A percentile compares a stretch with the other conserved stretches of the same genome.
Evolutionary conservation across 108 stramenopile species (phyloP).

Genomic region (Conticribra guillardii): DNA sequence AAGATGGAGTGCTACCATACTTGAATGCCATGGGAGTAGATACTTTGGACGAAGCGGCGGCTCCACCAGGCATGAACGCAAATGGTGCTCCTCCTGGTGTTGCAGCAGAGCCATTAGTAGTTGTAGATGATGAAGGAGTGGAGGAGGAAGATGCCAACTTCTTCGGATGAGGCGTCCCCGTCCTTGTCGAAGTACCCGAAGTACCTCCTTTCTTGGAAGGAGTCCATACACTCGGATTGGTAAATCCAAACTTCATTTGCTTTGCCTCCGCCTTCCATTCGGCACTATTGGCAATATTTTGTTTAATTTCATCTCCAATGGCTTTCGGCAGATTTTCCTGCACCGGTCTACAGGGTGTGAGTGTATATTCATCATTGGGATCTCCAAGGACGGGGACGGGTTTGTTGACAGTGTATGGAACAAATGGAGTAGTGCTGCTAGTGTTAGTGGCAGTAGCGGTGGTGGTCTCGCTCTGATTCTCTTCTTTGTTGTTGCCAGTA

Average conservation of each 20-base stretch:
- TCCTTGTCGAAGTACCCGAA: neutral
- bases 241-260: neutral
- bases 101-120: neutral
- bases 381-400: neutral
- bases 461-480: neutral
- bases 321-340: neutral
- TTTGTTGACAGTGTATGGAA: neutral
- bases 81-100: slow-evolving; percentile 27
- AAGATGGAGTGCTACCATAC: slow-evolving; percentile 4
- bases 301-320: neutral
- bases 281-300: neutral
- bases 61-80: slow-evolving; percentile 44
- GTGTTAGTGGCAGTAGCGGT: too few relatives aligned
- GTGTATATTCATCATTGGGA: neutral
- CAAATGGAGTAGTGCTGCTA: too few relatives aligned
- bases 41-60: slow-evolving; percentile 18
- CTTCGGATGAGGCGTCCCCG: neutral
- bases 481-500: neutral
- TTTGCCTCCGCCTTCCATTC: slow-evolving; percentile 4
- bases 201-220: neutral
- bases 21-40: slow-evolving; percentile 26
- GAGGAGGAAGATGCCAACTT: slow-evolving; percentile 1
- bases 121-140: neutral
- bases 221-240: neutral
- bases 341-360: neutral